These are phyloP conservation scores for Stachybotrys chlorohalonatus DNA, from an alignment of 2,329 filamentous ascomycete species.

Conservation along the genomic window DNA sequence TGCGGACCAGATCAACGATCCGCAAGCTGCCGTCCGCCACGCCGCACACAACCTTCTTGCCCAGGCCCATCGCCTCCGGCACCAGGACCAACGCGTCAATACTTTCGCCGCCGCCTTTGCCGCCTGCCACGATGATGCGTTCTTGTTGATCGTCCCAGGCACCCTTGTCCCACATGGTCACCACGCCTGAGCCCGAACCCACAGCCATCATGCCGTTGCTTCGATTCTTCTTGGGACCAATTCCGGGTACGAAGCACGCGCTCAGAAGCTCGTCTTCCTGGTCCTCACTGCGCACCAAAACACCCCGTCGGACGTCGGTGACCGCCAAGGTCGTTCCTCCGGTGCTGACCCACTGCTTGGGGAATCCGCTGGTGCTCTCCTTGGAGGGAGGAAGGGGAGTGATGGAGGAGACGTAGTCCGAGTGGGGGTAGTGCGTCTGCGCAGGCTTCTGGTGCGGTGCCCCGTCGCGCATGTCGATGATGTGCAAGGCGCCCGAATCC, in stretches of 20 bases:
- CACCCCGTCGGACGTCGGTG: constrained; percentile 78
- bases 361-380: constrained; percentile 76
- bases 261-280: constrained; percentile 91
- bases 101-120: constrained; percentile 59
- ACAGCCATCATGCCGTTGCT: constrained; percentile 71
- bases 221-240: constrained; percentile 56
- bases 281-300: constrained; percentile 83
- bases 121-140: constrained; percentile 66
- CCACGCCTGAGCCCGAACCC: constrained; percentile 65
- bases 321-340: constrained; percentile 86
- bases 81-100: constrained; percentile 69
- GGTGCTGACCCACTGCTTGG: constrained; percentile 92
- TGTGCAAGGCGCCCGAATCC: constrained; percentile 81
- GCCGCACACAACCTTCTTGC: constrained; percentile 71
- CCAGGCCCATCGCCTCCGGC: constrained; percentile 59
- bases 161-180: constrained; percentile 91
- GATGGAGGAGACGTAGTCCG: constrained; percentile 86
- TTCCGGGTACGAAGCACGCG: constrained; percentile 65
- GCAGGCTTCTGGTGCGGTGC: constrained; percentile 54
- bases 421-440: constrained; percentile 78
- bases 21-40: constrained; percentile 72
- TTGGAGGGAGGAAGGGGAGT: constrained; percentile 72
- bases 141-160: constrained; percentile 95
- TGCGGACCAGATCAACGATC: constrained; percentile 65
- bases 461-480: constrained; percentile 70